Evolutionary conservation across 2,329 filamentous ascomycete species (phyloP).

Genomic region (Myriosclerotinia curreyana): DNA sequence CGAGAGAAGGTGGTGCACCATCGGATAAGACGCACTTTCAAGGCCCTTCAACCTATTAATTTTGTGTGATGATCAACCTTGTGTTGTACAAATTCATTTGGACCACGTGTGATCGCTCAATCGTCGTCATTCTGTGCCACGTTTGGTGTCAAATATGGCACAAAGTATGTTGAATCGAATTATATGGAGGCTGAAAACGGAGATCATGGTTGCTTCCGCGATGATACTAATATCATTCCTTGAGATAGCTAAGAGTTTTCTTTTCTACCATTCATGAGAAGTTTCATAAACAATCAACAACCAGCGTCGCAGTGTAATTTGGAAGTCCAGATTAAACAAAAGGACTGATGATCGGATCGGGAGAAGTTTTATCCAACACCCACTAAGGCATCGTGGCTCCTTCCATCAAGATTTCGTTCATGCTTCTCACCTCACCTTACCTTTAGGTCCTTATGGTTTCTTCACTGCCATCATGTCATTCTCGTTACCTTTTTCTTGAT

Average conservation of each 20-base stretch:
- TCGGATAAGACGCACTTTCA: not conserved
- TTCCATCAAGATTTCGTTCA: not conserved
- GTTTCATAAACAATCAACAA: not conserved
- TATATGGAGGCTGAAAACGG: not conserved
- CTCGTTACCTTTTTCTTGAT: not conserved
- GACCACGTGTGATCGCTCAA: constrained; percentile 7
- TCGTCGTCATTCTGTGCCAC: not conserved
- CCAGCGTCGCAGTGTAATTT: not conserved
- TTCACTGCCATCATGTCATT: not conserved
- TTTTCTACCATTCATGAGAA: not conserved
- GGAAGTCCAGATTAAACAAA: constrained; percentile 3
- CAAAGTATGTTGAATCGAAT: not conserved
- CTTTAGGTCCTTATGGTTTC: not conserved
- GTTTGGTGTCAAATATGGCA: not conserved
- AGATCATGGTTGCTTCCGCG: not conserved
- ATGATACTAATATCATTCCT: not conserved
- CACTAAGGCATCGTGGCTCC: not conserved
- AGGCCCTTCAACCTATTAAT: not conserved
- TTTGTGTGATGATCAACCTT: not conserved
- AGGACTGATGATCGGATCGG: not conserved
- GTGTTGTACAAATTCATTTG: not conserved
- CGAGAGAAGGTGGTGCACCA: not conserved
- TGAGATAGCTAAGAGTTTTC: no score
- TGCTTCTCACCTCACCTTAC: not conserved
- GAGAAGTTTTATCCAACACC: not conserved